Percentiles rank a stretch among this genome's conserved stretches.
Conservation (phyloP, 164 flowering plant species). For the Liriodendron chinense region DNA sequence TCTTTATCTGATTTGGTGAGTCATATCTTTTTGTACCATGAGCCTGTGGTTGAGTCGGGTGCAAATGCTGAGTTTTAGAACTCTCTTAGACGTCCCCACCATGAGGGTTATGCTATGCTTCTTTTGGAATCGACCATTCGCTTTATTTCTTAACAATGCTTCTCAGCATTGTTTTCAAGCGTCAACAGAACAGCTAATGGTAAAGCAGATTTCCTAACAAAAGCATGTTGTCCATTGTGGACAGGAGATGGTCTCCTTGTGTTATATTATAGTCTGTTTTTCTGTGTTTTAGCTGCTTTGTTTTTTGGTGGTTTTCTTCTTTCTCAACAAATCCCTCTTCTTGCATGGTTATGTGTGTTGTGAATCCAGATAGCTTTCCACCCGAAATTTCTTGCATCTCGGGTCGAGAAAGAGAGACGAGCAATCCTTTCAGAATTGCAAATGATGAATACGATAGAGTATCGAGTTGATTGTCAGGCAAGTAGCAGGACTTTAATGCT, state of each 20-base stretch:
- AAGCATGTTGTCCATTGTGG: too few relatives aligned
- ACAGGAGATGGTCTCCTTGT: too few relatives aligned
- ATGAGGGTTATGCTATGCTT: background rate
- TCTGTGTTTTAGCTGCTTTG: too few relatives aligned
- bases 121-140: background rate
- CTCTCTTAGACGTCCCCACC: background rate
- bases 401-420: slow-evolving; percentile 94
- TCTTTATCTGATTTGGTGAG: background rate
- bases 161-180: too few relatives aligned
- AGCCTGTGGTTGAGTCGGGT: background rate
- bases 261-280: too few relatives aligned
- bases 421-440: slow-evolving; percentile 98
- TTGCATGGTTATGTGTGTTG: background rate
- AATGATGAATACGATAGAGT: slow-evolving; percentile 99
- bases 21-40: background rate
- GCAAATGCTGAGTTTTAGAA: background rate
- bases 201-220: too few relatives aligned
- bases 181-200: too few relatives aligned
- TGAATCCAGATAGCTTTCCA: slow-evolving; percentile 83
- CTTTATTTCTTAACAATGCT: too few relatives aligned
- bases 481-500: slow-evolving; percentile 8
- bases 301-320: too few relatives aligned
- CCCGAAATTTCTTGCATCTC: slow-evolving; percentile 88
- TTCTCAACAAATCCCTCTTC: too few relatives aligned
- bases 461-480: slow-evolving; percentile 97